Evolutionary conservation across 257 asterid species (phyloP).

Genomic region (Echites panduratus): DNA sequence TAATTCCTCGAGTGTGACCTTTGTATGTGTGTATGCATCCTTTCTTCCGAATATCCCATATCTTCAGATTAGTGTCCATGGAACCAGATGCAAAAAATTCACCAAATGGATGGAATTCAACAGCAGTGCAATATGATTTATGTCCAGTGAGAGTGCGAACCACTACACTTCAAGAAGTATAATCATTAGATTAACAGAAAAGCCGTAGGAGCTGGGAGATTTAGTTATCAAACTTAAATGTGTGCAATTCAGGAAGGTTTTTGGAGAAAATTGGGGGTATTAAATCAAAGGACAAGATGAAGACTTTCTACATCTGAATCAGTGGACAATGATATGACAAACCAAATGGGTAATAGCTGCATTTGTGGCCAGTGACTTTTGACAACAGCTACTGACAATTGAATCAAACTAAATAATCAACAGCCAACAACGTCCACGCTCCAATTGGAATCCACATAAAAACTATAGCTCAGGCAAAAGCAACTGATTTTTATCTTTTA

Average conservation of each 20-base stretch:
- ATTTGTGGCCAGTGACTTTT: neutral
- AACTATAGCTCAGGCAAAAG: neutral
- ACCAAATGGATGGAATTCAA: constrained; percentile 96
- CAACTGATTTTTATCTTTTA: neutral
- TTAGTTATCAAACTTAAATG: neutral
- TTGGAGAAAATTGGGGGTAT: neutral
- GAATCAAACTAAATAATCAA: neutral
- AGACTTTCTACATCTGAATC: neutral
- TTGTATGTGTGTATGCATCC: constrained; percentile 96
- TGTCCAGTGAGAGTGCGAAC: constrained; percentile 97
- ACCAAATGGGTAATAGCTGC: neutral
- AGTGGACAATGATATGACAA: neutral
- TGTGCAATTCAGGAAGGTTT: neutral
- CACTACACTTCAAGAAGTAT: constrained; percentile 64
- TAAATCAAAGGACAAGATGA: neutral
- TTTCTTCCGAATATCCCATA: constrained; percentile 99
- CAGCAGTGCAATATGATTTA: constrained; percentile 96
- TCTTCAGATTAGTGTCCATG: constrained; percentile 92
- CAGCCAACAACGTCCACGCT: neutral
- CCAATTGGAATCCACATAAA: neutral
- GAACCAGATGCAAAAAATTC: constrained; percentile 99
- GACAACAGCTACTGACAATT: neutral
- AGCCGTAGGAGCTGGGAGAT: neutral
- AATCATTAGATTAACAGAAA: constrained; percentile 31
- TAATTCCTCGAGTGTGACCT: constrained; percentile 96